These are phyloP conservation scores for Mycena belliarum DNA, from an alignment of 768 basidiomycete species.

Conservation along the genomic window DNA sequence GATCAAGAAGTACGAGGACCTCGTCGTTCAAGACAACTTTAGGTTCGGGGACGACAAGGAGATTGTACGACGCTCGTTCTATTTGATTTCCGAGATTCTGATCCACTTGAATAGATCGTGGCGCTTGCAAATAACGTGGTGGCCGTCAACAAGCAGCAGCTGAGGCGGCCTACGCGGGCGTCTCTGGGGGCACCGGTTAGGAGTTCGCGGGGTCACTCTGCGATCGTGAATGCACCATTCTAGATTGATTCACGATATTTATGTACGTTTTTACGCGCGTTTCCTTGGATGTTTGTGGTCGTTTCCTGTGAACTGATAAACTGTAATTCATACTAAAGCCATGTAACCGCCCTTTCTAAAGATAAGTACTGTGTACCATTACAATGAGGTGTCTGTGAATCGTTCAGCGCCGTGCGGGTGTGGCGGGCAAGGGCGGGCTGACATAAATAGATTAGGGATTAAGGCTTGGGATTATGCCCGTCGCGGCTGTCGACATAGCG, in stretches of 20 bases:
- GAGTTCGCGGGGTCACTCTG: conserved; percentile 51
- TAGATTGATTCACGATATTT: conserved; percentile 31
- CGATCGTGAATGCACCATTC: conserved; percentile 70
- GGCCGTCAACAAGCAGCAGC: conserved; percentile 89
- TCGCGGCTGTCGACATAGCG: conserved; percentile 72
- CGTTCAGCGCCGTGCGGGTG: not conserved
- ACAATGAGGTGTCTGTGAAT: not conserved
- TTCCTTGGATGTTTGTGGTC: conserved; percentile 21
- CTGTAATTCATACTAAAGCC: conserved; percentile 22
- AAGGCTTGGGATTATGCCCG: conserved; percentile 28
- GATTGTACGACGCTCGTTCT: conserved; percentile 61
- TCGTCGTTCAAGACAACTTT: conserved; percentile 97
- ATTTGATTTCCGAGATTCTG: not conserved
- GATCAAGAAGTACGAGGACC: conserved; percentile 94
- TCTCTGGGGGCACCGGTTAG: conserved; percentile 57
- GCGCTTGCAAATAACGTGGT: conserved; percentile 93
- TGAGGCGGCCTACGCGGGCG: conserved; percentile 78
- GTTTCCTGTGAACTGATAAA: conserved; percentile 13
- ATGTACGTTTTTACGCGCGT: conserved; percentile 22
- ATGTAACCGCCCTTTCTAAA: conserved; percentile 15
- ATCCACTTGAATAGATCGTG: conserved; percentile 69
- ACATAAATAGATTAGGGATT: conserved; percentile 1
- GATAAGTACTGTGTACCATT: conserved; percentile 20
- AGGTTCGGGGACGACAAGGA: conserved; percentile 96
- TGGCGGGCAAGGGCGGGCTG: not conserved